phyloP scores from a whole-genome alignment of 306 rosid species.

The Glycine tomentella region DNA sequence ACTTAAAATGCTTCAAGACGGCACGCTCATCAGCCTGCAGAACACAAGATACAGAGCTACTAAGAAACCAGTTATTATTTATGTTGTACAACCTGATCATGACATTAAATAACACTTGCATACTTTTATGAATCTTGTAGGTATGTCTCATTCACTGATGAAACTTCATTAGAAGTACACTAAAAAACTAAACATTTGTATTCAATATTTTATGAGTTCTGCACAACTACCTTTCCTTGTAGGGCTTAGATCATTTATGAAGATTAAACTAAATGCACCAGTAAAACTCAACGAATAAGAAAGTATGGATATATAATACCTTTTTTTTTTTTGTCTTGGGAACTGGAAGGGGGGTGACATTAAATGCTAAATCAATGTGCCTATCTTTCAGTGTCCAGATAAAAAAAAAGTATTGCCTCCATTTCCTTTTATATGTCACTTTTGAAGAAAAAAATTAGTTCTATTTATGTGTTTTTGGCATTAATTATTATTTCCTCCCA shows the following conservation, averaged over 20 bases:
- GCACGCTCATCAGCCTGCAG: conserved; percentile 89
- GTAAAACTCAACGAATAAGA: conserved; percentile 7
- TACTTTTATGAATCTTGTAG: not conserved
- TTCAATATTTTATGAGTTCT: not conserved
- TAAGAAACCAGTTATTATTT: conserved; percentile 16
- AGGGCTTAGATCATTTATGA: not conserved
- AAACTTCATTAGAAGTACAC: conserved; percentile 3
- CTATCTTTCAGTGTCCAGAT: conserved; percentile 15
- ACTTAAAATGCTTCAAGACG: conserved; percentile 90
- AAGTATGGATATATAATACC: not conserved
- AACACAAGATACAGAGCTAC: conserved; percentile 36
- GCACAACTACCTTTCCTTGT: not conserved
- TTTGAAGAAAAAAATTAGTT: not conserved
- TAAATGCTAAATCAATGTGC: conserved; percentile 8
- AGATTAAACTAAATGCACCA: conserved; percentile 14
- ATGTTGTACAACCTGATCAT: conserved; percentile 5
- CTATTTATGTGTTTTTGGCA: not conserved
- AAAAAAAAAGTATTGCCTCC: not conserved
- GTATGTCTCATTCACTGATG: not conserved
- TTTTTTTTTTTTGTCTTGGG: not conserved
- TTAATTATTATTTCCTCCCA: not conserved
- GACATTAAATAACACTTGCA: not conserved
- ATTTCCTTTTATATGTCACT: not conserved
- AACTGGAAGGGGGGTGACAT: not conserved
- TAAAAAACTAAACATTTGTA: not conserved